These are phyloP conservation scores for Penicillium thymicola DNA, from an alignment of 2,329 filamentous ascomycete genomes.

Conservation along the genomic window DNA sequence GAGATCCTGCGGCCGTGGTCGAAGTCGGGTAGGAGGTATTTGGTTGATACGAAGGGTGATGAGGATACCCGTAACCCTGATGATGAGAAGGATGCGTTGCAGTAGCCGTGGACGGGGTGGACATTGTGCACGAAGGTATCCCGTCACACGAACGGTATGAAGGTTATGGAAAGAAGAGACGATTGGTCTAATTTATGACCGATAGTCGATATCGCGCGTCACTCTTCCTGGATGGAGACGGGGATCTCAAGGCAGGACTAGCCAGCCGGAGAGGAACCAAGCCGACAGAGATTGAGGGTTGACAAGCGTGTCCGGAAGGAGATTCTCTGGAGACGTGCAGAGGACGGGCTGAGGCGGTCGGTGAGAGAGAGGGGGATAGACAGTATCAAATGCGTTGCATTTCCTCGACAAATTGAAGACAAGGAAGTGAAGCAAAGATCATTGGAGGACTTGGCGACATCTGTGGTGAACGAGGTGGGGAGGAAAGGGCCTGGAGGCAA, in stretches of 20 bases:
- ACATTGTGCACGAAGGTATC: constrained; percentile 56
- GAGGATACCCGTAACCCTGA: constrained; percentile 61
- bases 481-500: constrained; percentile 5
- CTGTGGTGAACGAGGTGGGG: constrained; percentile 4
- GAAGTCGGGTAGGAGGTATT: constrained; percentile 52
- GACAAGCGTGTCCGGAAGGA: constrained; percentile 12
- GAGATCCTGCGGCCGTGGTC: constrained; percentile 38
- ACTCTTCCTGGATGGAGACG: neutral
- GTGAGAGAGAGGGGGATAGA: constrained; percentile 2
- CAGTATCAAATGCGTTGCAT: constrained; percentile 19
- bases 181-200: constrained; percentile 12
- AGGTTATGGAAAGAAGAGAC: constrained; percentile 12
- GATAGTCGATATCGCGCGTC: constrained; percentile 9
- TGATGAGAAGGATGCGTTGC: constrained; percentile 68
- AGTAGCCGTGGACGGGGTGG: constrained; percentile 75
- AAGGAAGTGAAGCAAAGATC: constrained; percentile 9
- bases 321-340: constrained; percentile 19
- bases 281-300: constrained; percentile 3
- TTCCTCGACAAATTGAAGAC: constrained; percentile 15
- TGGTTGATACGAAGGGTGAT: constrained; percentile 53
- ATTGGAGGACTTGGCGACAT: constrained; percentile 16
- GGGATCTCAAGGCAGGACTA: constrained; percentile 1
- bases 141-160: constrained; percentile 29
- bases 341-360: constrained; percentile 26
- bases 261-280: constrained; percentile 1